phyloP scores from a whole-genome alignment of 805 yeast genomes.

The Saturnispora ahearnii region DNA sequence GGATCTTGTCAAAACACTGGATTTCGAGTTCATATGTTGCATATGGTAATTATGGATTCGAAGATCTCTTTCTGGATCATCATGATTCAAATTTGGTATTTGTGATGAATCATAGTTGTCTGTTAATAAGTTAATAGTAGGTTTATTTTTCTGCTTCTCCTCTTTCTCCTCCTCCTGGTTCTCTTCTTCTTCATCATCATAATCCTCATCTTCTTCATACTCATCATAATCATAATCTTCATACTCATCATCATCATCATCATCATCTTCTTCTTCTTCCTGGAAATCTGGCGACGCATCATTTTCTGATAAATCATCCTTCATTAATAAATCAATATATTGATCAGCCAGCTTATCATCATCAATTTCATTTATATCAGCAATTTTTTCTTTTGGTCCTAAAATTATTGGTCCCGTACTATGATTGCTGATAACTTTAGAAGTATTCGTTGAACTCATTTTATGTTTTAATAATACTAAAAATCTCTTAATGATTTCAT shows the following conservation, averaged over 20 bases:
- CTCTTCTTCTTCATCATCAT: too few relatives aligned
- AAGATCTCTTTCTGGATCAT: conserved; percentile 20
- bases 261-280: not conserved
- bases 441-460: not conserved
- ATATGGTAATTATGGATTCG: conserved; percentile 26
- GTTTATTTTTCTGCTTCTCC: not conserved
- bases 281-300: conserved; percentile 1
- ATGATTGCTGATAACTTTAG: not conserved
- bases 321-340: conserved; percentile 1
- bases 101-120: not conserved
- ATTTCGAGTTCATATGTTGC: conserved; percentile 3
- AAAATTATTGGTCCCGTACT: not conserved
- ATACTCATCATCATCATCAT: not conserved
- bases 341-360: conserved; percentile 2
- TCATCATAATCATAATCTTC: not conserved
- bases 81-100: conserved; percentile 5
- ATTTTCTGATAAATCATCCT: not conserved
- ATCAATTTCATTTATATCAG: conserved; percentile 1
- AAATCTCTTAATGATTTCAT: not conserved
- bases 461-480: not conserved
- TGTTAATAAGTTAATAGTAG: not conserved
- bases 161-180: not conserved
- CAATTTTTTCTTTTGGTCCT: not conserved
- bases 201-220: too few relatives aligned
- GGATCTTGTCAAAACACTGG: conserved; percentile 22